phyloP scores from a whole-genome alignment of 169 alveolate genomes.

The Cryptosporidium meleagridis region DNA sequence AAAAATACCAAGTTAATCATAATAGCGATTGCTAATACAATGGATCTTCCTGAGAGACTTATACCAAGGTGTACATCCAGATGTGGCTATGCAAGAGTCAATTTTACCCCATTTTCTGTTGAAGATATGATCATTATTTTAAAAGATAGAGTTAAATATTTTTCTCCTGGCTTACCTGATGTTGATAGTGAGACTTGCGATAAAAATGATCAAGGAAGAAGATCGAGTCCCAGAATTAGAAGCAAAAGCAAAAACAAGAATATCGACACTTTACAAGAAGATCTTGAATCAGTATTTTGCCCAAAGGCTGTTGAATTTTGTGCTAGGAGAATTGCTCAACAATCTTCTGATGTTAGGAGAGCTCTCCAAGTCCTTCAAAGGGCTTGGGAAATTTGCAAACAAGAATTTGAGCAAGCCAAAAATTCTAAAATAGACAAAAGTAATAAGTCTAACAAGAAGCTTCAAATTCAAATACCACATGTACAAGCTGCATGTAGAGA shows the following conservation, averaged over 20 bases:
- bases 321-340: conserved; percentile 70
- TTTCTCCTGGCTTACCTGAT: background rate
- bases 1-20: conserved; percentile 77
- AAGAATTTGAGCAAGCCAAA: background rate
- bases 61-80: conserved; percentile 76
- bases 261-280: background rate
- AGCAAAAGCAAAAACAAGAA: background rate
- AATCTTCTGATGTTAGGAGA: conserved; percentile 72
- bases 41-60: conserved; percentile 83
- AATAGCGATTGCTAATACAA: conserved; percentile 81
- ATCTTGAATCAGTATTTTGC: conserved; percentile 12
- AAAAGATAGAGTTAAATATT: background rate
- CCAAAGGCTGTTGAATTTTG: conserved; percentile 66
- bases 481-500: conserved; percentile 65
- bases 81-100: conserved; percentile 73
- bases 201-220: background rate
- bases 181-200: background rate
- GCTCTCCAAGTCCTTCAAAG: conserved; percentile 70
- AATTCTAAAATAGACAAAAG: background rate
- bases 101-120: conserved; percentile 62
- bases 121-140: conserved; percentile 56
- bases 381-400: conserved; percentile 57
- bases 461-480: conserved; percentile 37
- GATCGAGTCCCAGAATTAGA: background rate
- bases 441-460: background rate